A percentile compares a stretch with the other conserved stretches of the same genome.
phyloP scores from a whole-genome alignment of 495 filamentous ascomycete species.

The Platismatia glauca region DNA sequence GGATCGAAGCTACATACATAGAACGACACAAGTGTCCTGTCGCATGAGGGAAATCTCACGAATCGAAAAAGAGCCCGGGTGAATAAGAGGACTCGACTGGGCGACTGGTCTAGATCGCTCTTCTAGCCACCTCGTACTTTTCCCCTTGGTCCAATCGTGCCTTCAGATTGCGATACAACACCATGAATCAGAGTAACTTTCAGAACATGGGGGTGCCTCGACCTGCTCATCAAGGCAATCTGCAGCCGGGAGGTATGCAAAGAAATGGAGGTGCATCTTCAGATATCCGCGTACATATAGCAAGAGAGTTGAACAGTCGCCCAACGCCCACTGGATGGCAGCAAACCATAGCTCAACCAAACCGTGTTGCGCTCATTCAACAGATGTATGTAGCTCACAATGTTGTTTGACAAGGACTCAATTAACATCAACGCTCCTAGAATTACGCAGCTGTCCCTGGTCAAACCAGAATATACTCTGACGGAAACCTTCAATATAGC shows the following conservation, averaged over 20 bases:
- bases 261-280: conserved; percentile 28
- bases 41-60: background rate
- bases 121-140: background rate
- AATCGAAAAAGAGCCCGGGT: background rate
- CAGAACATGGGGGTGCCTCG: conserved; percentile 26
- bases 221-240: conserved; percentile 29
- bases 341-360: conserved; percentile 33
- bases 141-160: no score
- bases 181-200: conserved; percentile 42
- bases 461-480: conserved; percentile 40
- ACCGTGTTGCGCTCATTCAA: conserved; percentile 35
- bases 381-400: conserved; percentile 39
- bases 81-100: background rate
- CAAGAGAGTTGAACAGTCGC: conserved; percentile 32
- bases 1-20: background rate
- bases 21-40: background rate
- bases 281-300: conserved; percentile 33
- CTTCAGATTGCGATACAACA: background rate
- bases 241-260: conserved; percentile 31
- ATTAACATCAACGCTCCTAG: background rate
- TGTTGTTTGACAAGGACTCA: background rate
- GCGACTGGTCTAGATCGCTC: background rate
- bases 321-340: conserved; percentile 40
- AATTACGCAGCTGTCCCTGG: conserved; percentile 33
- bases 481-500: conserved; percentile 37